Conservation (phyloP, 495 filamentous ascomycete genomes). For the Melanomma pulvis-pyrius region DNA sequence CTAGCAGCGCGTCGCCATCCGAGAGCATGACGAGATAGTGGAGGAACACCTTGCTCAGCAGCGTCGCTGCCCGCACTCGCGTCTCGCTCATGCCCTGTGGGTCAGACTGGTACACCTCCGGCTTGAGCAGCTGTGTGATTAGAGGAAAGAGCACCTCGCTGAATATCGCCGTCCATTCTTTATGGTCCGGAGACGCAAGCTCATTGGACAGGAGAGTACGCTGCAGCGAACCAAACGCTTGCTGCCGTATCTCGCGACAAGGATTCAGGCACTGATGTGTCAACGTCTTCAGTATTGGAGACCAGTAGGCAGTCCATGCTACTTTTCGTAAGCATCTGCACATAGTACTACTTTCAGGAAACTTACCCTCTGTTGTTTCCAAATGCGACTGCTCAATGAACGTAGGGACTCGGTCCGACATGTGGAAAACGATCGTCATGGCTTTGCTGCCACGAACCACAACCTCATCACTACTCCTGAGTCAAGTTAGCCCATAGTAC, state of each 20-base stretch:
- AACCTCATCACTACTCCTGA: constrained; percentile 67
- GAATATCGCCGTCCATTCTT: constrained; percentile 95
- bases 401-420: constrained; percentile 77
- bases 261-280: constrained; percentile 92
- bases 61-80: constrained; percentile 83
- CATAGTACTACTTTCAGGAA: not conserved
- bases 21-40: constrained; percentile 86
- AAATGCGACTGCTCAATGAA: constrained; percentile 92
- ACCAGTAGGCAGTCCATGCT: constrained; percentile 99
- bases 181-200: constrained; percentile 73
- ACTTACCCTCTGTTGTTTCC: constrained; percentile 77
- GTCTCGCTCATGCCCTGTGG: constrained; percentile 94
- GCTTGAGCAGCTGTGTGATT: constrained; percentile 84
- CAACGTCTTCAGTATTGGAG: constrained; percentile 86
- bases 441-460: constrained; percentile 80
- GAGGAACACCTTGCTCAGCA: constrained; percentile 93
- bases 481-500: constrained; percentile 45
- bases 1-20: constrained; percentile 88
- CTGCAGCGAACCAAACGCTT: constrained; percentile 86
- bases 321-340: constrained; percentile 19
- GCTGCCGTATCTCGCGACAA: constrained; percentile 87
- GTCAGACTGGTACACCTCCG: constrained; percentile 92
- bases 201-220: constrained; percentile 80
- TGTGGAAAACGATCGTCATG: constrained; percentile 73
- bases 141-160: constrained; percentile 94